Base-by-base conservation (phyloP, 805 yeast species). In the Starmerella lactis-condensi region DNA sequence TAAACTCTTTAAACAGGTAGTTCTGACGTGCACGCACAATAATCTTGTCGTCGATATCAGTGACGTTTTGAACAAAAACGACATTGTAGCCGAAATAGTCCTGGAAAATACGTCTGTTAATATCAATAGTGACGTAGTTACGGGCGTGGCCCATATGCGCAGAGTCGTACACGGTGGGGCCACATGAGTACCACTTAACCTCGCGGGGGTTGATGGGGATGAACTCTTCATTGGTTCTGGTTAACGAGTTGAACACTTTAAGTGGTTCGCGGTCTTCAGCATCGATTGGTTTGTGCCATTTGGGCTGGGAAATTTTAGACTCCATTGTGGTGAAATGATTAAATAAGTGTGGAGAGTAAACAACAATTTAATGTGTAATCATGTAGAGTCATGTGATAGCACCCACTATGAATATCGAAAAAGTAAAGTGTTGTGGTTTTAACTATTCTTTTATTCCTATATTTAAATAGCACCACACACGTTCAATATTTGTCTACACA, bases 111-210 rank as follows among this genome's bases (percentile, higher is more conserved):
- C 98, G 67, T 52, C 98, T 71, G 51, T 82, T 77, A 50, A 89
- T 81, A 53, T 89, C 98, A 32, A 77, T 78, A 7, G 93, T 70
- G 30, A 89, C 96, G 48, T 89, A 89, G 57, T 89, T 89, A 54
- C 98, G 65, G 10, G 98, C 98, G 53, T 89, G 98, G 15, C 98
- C 98, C 95, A 89, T 82, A 51, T 89, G 98, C 31, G 83, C 69
- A 21, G 89, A 71, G 55, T 89, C 93, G 50, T 89, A 89, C 11
- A 89, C 98, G 1, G 98, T 89, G 9, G 98, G 98, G 5, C 98
- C 98, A 65, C 98, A 89, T 35, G 82, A 77, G 59, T 89, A 89
- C 98, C 98, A 89, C 1, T 82, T 66, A 30, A 89, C 76, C 37
- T 67, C 66, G 22, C 49, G 50, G 2, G 67, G 66, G 17, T 60